Evolutionary conservation across 495 filamentous ascomycete species (phyloP), one percentile per base, ranked within the genome.

Genomic region (Usnea hakonensis): DNA sequence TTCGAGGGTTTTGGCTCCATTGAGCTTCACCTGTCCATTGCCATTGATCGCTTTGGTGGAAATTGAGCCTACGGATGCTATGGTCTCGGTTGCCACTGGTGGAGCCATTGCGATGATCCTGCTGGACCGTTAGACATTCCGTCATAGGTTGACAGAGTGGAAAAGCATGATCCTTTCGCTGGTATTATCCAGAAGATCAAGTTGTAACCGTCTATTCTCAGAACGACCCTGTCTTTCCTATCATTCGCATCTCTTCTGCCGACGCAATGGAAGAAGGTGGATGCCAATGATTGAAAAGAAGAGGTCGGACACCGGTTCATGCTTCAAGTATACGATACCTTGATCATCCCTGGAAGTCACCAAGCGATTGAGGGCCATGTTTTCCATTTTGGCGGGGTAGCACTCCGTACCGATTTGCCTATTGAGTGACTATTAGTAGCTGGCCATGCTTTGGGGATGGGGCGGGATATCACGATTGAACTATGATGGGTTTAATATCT

Each of bases 111-210:
- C 87, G 72, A 33, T 58, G n/a, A 67, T 65, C 53, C 63, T 71
- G 63, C 46, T 66, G 48, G 28, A 30, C 41, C 50, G 70, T 77
- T 74, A 76, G 71, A 63, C 57, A 73, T 69, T 75, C 69, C 50
- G 65, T 71, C 71, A 73, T 70, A 66, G 59, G 50, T 53, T 60
- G 65, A 68, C 67, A 62, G 62, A 69, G 71, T 72, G 74, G 74
- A 79, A 77, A 79, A 83, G 87, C 88, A 91, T 91, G 89, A 90
- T 93, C 88, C 89, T 94, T 91, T 89, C 90, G 90, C 90, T 90
- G 89, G 90, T 87, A 93, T 94, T 95, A 91, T 90, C 90, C 89
- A 90, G 90, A 93, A 54, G 33, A 55, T 95, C 90, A 94, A 93
- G 90, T 95, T 92, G 73, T 78, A 77, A 86, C 90, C 90, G 90